phyloP scores from a whole-genome alignment of 192 early-diverging fungal genomes.

The Linnemannia hyalina region DNA sequence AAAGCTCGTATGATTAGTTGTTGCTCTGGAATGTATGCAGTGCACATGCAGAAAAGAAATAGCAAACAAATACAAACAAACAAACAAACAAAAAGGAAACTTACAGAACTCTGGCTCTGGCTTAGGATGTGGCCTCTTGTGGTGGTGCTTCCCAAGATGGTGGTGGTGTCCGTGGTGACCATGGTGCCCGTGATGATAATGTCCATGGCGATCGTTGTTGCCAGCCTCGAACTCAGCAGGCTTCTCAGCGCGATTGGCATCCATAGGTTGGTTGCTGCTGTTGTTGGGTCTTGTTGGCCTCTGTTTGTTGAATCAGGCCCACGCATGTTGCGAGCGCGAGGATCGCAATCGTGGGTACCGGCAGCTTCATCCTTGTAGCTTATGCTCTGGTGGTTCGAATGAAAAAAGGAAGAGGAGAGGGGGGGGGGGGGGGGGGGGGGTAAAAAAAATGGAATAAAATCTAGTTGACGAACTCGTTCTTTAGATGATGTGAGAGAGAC shows the following conservation, averaged over 20 bases:
- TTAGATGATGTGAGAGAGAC: background rate
- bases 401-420: background rate
- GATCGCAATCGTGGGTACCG: background rate
- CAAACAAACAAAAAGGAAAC: background rate
- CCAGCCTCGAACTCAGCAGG: background rate
- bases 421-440: no score
- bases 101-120: background rate
- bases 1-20: no score
- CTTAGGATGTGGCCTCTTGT: background rate
- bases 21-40: no score
- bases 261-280: background rate
- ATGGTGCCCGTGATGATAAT: background rate
- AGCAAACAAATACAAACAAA: background rate
- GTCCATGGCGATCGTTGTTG: background rate
- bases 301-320: background rate
- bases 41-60: no score
- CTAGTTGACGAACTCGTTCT: no score
- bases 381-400: background rate
- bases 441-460: no score
- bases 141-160: background rate
- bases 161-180: background rate
- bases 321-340: constrained; percentile 12
- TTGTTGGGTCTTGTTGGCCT: background rate
- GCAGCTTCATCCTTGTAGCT: background rate
- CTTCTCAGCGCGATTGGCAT: background rate